phyloP scores from a whole-genome alignment of 495 filamentous ascomycete genomes.

The Penicillium manginii region DNA sequence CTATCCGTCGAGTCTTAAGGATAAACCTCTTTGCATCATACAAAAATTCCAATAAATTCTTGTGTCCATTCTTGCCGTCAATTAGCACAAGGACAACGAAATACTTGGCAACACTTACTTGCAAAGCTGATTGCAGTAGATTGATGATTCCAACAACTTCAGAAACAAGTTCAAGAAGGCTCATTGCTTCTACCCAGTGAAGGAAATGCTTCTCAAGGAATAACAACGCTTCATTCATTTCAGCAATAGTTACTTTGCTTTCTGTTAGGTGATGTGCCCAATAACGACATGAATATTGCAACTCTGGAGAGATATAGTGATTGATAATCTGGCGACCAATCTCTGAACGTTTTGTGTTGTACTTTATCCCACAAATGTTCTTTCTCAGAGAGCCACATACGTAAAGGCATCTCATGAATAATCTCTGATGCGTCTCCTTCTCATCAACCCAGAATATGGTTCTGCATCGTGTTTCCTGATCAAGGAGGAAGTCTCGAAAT shows the following conservation, averaged over 20 bases:
- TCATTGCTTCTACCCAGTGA: constrained; percentile 1
- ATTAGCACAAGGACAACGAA: not conserved
- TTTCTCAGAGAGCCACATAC: not conserved
- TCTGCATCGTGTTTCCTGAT: not conserved
- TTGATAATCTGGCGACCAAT: not conserved
- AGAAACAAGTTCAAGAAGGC: not conserved
- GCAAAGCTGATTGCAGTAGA: not conserved
- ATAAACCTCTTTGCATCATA: not conserved
- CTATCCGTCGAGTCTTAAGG: not conserved
- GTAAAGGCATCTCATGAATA: not conserved
- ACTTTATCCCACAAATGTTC: not conserved
- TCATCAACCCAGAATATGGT: not conserved
- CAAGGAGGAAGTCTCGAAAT: not conserved
- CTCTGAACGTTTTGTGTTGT: not conserved
- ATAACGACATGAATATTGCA: not conserved
- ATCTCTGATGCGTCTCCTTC: not conserved
- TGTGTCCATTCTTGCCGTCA: not conserved
- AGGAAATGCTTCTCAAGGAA: not conserved
- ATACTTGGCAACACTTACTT: not conserved
- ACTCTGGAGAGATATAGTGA: not conserved
- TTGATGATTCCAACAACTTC: not conserved
- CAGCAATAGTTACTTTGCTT: not conserved
- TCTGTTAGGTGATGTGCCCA: not conserved
- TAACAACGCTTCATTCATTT: not conserved
- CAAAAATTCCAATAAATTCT: not conserved